Base-by-base conservation (phyloP, 169 alveolate genomes). In the Eimeria maxima region DNA sequence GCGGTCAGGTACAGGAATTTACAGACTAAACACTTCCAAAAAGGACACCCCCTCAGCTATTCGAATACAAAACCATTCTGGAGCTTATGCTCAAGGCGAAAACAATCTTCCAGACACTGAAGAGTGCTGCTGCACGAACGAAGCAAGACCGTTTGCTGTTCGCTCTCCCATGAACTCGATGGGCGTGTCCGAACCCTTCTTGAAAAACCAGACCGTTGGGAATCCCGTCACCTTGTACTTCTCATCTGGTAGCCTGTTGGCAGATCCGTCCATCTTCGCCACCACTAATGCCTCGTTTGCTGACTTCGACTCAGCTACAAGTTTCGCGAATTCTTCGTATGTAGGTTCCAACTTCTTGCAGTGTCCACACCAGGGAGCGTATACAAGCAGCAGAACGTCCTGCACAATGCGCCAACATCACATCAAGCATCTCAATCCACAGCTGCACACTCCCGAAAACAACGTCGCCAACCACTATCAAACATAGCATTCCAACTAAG, bases 301-400 rank as follows among this genome's bases (percentile, higher is more conserved):
- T 55, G 90, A 47, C 83, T 89, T 89, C 20, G 90, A 81, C 95
- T 93, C 97, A 88, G 94, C 95, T 84, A 98, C 95, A 92, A 98
- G 95, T 67, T 91, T 95, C 11, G 91, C 97, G 55, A 95, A 91
- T 83, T 95, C 95, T 47, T 67, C 95, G 95, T 95, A 96, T 14
- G 87, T 95, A 16, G 99, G 99, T 53, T 98, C 99, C 47, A 99
- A 97, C 96, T 98, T 96, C 96, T 99, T 98, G 98, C 99, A 99
- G 98, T 98, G 99, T 18, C 99, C 99, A 92, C 99, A 99, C 99
- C 99, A 99, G 50, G 99, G 99, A 20, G 99, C 99, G 92, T 99
- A 99, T 91, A 98, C 99, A 96, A 98, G 99, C 95, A 99, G 98
- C 87, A 99, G 97, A 65, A 99, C 99, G 96, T 98, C 99, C 95